These are phyloP conservation scores for Scheffersomyces stambukii DNA, from an alignment of 1,139 yeast genomes.

Conservation along the genomic window DNA sequence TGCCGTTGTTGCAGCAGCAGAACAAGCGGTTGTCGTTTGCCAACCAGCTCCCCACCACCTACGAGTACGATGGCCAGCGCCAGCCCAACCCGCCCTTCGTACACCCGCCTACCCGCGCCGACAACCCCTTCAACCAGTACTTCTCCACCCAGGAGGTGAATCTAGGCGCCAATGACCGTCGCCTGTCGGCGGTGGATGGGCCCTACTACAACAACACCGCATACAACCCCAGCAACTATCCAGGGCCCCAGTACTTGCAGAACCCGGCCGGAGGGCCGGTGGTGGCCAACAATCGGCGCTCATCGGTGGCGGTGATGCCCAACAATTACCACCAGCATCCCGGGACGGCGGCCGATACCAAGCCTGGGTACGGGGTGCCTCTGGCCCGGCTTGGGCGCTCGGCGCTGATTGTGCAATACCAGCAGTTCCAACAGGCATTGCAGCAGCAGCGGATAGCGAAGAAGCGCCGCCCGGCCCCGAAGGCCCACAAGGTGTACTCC, in stretches of 20 bases:
- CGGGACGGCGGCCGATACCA: constrained; percentile 4
- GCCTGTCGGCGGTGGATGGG: constrained; percentile 42
- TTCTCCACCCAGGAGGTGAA: constrained; percentile 38
- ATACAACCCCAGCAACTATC: constrained; percentile 8
- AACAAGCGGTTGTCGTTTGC: constrained; percentile 36
- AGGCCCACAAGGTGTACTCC: constrained; percentile 32
- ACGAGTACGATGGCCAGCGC: constrained; percentile 30
- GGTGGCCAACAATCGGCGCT: constrained; percentile 20
- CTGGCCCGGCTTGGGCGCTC: constrained; percentile 24
- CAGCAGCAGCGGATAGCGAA: constrained; percentile 22
- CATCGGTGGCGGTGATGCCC: constrained; percentile 33
- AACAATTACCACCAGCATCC: constrained; percentile 16
- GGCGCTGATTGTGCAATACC: constrained; percentile 35
- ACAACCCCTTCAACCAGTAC: constrained; percentile 45
- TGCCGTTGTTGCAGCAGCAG: constrained; percentile 25
- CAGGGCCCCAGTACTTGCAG: constrained; percentile 6
- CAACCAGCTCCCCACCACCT: constrained; percentile 49
- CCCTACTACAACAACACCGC: constrained; percentile 13
- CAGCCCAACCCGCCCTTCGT: constrained; percentile 25
- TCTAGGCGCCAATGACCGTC: constrained; percentile 27
- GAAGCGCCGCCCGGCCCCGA: constrained; percentile 34
- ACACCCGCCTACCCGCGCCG: constrained; percentile 47
- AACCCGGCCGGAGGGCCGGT: constrained; percentile 5
- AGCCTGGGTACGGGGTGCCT: constrained; percentile 9
- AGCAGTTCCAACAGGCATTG: constrained; percentile 32